Evolutionary conservation across 129 eudicot species (phyloP).

Genomic region (Sambucus nigra): DNA sequence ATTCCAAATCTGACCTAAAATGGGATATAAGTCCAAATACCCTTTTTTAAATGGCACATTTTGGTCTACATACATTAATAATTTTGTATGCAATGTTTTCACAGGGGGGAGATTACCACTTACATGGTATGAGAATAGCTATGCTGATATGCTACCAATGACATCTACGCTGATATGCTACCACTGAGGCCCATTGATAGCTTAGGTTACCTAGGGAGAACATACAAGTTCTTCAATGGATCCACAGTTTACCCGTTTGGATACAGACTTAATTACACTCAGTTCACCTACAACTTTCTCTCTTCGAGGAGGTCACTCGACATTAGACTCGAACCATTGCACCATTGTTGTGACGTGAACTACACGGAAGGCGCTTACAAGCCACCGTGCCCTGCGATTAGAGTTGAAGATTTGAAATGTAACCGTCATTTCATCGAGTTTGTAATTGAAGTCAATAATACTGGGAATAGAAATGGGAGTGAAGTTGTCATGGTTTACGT

Average conservation of each 20-base stretch:
- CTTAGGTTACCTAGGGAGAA: conserved; percentile 31
- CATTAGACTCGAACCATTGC: conserved; percentile 9
- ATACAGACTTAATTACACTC: conserved; percentile 36
- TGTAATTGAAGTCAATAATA: conserved; percentile 15
- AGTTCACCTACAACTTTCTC: conserved; percentile 10
- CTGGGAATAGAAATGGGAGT: conserved; percentile 19
- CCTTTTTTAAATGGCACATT: not conserved
- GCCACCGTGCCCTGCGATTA: conserved; percentile 17
- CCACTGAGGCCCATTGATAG: conserved; percentile 18
- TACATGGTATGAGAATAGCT: conserved; percentile 22
- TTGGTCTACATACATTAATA: not conserved
- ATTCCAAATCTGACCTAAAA: too few species aligned
- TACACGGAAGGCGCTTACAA: conserved; percentile 7
- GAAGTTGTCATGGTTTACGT: conserved; percentile 23
- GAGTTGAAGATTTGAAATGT: conserved; percentile 11
- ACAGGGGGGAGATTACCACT: conserved; percentile 36
- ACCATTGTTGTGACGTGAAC: conserved; percentile 17
- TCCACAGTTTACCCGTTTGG: conserved; percentile 35
- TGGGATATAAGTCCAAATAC: too few species aligned
- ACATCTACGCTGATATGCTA: conserved; percentile 1
- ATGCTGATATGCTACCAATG: conserved; percentile 8
- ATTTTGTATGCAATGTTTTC: not conserved
- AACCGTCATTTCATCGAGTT: not conserved
- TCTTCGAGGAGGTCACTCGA: not conserved
- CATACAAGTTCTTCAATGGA: conserved; percentile 33